Evolutionary conservation across 805 yeast species (phyloP), one percentile per base, ranked within the genome.

Genomic region (Metschnikowia sp.): DNA sequence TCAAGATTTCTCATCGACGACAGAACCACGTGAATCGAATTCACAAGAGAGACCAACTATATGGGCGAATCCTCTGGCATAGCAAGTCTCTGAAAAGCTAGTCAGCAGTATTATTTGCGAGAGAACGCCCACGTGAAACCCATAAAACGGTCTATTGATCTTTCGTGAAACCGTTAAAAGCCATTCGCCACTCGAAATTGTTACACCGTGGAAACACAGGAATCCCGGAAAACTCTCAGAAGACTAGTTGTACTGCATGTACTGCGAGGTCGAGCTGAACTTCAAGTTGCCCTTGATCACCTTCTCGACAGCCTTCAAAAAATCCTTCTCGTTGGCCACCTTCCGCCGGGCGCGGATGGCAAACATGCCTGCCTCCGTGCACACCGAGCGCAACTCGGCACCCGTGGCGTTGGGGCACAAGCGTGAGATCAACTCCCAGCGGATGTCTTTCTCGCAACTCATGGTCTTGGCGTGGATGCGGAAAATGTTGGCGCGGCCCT

Each of bases 361-460:
- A 76, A 91, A 94, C 99, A 94, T 94, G 61, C 99, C 99, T 3
- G 99, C 99, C 69, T 94, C 99, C 1, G 99, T 94, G 69, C 99
- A 94, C 13, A 94, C 99, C 7, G 98, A 92, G 65, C 99, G 84
- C 60, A 94, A 77, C 74, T 94, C 99, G 3, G 99, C 99, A 69
- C 99, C 99, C 1, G 99, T 94, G 15, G 96, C 86, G 66, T 95
- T 94, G 52, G 99, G 99, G 74, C 99, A 94, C 63, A 94, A 77
- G 65, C 99, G 81, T 18, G 98, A 91, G 62, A 94, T 94, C 62
- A 94, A 79, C 72, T 94, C 99, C 99, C 99, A 94, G 70, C 99
- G 84, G 49, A 94, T 94, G 60, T 89, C 96, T 64, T 96, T 84
- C 69, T 94, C 99, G 55, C 91, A 94, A 58, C 96, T 86, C 99